A percentile compares a stretch with the other conserved stretches of the same genome.
phyloP scores from a whole-genome alignment of 2,329 filamentous ascomycete species.

The Dothideomycetes sp. region DNA sequence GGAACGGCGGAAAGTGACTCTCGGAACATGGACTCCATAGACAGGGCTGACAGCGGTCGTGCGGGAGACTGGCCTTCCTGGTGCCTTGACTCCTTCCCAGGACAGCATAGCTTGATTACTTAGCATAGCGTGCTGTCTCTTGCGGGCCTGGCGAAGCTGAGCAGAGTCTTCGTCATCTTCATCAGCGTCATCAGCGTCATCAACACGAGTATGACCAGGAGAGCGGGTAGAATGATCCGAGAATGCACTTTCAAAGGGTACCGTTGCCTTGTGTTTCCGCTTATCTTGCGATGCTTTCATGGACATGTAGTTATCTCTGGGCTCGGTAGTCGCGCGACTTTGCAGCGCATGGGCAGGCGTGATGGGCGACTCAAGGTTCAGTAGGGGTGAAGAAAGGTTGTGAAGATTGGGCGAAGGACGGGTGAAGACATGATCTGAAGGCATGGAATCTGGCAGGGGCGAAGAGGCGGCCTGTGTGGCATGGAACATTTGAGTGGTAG shows the following conservation, averaged over 20 bases:
- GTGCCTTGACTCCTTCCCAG: conserved; percentile 12
- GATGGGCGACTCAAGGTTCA: conserved; percentile 25
- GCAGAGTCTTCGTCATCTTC: conserved; percentile 14
- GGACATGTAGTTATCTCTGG: conserved; percentile 30
- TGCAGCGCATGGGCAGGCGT: conserved; percentile 9
- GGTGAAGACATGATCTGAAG: conserved; percentile 33
- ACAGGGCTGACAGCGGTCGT: neutral
- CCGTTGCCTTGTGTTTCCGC: conserved; percentile 15
- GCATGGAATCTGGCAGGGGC: conserved; percentile 23
- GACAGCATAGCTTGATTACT: conserved; percentile 15
- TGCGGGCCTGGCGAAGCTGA: conserved; percentile 8
- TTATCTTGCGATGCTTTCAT: conserved; percentile 34
- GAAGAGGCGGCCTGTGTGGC: conserved; percentile 35
- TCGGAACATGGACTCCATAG: neutral
- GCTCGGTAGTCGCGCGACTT: conserved; percentile 27
- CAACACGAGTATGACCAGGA: too few relatives aligned
- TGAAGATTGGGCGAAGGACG: conserved; percentile 34
- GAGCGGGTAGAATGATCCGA: too few relatives aligned
- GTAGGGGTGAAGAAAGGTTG: conserved; percentile 23
- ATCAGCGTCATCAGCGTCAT: conserved; percentile 11
- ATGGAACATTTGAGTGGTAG: conserved; percentile 34
- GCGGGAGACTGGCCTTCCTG: conserved; percentile 8
- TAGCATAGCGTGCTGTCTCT: conserved; percentile 10
- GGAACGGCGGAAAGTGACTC: neutral
- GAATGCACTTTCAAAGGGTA: too few relatives aligned